Evolutionary conservation across 805 yeast genomes (phyloP), one percentile per base, ranked within the genome.

Genomic region (Saturnispora dispora): DNA sequence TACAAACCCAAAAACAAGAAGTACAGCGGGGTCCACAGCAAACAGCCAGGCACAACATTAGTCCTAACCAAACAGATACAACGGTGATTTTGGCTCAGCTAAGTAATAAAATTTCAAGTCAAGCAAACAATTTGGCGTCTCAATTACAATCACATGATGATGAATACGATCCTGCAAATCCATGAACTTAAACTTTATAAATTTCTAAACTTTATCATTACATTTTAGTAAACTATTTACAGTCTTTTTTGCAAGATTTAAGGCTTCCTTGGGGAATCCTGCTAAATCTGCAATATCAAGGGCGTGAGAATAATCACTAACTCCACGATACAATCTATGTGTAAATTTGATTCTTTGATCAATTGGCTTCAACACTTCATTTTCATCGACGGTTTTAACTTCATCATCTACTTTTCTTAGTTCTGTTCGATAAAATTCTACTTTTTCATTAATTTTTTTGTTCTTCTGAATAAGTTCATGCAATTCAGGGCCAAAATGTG

Each of bases 231-330:
- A 50, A 28, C 46, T 52, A 1, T 47, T 27, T 18, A 64, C 64
- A 17, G 71, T 71, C 17, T 63, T 55, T 32, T 60, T 57, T 1
- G 95, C 95, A 37, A 72, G 66, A 1, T 65, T 54, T 17, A 88
- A 58, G 1, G 88, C 88, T 3, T 65, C 63, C 7, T 56, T 55
- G 0, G 96, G 96, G 56, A 87, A 83, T 0, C 95, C 95, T 0
- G 96, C 95, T 60, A 81, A 66, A 58, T 76, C 73, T 0, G 96
- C 96, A 10, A 87, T 84, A 50, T 78, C 80, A 11, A 87, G 64
- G 1, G 95, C 96, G 63, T 83, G 85, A 0, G 95, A 85, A 54
- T 81, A 76, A 8, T 73, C 72, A 59, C 88, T 79, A n/a, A 88
- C 76, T 0, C 96, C 96, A 0, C 74, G 74, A 47, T 66, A 69